Evolutionary conservation across 768 basidiomycete species (phyloP).

Genomic region (Tylopilus vinaceipallidus): DNA sequence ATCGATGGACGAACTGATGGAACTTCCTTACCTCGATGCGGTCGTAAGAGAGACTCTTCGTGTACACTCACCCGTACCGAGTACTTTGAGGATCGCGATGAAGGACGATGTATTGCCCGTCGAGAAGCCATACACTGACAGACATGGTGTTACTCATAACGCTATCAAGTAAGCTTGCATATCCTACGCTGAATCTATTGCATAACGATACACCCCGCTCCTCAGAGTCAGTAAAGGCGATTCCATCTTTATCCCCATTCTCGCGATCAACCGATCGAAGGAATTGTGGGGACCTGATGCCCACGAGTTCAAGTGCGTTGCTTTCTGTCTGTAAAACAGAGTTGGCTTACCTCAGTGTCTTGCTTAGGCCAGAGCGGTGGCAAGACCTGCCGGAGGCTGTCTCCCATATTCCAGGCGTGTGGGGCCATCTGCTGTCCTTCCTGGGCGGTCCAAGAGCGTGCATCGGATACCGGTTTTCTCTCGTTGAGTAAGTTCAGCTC

Average conservation of each 20-base stretch:
- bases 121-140: slow-evolving; percentile 43
- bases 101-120: slow-evolving; percentile 56
- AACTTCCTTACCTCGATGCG: slow-evolving; percentile 67
- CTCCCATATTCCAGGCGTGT: slow-evolving; percentile 53
- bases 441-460: slow-evolving; percentile 63
- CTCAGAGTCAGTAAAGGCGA: slow-evolving; percentile 47
- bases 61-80: slow-evolving; percentile 49
- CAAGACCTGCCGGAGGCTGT: slow-evolving; percentile 42
- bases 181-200: background rate
- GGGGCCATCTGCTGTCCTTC: slow-evolving; percentile 60
- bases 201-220: too few relatives aligned
- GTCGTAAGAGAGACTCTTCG: slow-evolving; percentile 62
- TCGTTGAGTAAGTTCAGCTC: slow-evolving; percentile 46
- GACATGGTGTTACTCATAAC: slow-evolving; percentile 40
- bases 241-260: slow-evolving; percentile 47
- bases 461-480: slow-evolving; percentile 64
- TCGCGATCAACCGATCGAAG: slow-evolving; percentile 49
- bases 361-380: slow-evolving; percentile 46
- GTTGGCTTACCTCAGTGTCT: too few relatives aligned
- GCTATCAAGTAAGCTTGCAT: slow-evolving; percentile 33
- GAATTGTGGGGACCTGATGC: slow-evolving; percentile 65
- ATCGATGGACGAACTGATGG: slow-evolving; percentile 65
- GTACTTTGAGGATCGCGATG: slow-evolving; percentile 41
- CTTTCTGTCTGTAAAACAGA: background rate
- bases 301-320: slow-evolving; percentile 49